Conservation (phyloP, 805 yeast genomes). For the Metschnikowia amazonensis region DNA sequence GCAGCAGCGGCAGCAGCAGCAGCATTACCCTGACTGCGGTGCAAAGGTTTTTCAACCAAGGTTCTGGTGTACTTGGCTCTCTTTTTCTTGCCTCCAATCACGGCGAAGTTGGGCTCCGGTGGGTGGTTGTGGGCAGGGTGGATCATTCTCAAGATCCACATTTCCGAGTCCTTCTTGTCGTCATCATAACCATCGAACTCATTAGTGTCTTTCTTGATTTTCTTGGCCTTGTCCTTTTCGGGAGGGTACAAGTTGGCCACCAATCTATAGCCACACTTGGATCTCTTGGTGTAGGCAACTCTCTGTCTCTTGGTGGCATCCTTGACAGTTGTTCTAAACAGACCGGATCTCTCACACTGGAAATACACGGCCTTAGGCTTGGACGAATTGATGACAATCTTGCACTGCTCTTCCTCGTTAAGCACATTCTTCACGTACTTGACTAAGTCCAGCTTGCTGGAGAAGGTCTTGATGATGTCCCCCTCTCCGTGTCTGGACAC, state of each 20-base stretch:
- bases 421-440: constrained; percentile 37
- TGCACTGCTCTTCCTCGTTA: constrained; percentile 35
- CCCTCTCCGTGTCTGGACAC: constrained; percentile 21
- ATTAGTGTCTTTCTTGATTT: constrained; percentile 23
- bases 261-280: constrained; percentile 44
- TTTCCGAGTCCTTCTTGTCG: constrained; percentile 28
- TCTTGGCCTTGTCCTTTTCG: constrained; percentile 40
- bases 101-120: constrained; percentile 34
- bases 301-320: constrained; percentile 43
- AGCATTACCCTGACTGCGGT: constrained; percentile 21
- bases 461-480: constrained; percentile 22
- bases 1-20: constrained; percentile 27
- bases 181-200: constrained; percentile 22
- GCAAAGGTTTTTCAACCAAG: constrained; percentile 43
- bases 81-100: constrained; percentile 32
- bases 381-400: constrained; percentile 44
- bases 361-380: constrained; percentile 47
- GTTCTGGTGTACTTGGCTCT: constrained; percentile 38
- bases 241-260: constrained; percentile 39
- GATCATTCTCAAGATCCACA: constrained; percentile 47
- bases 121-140: constrained; percentile 45
- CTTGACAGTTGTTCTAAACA: constrained; percentile 45
- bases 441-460: constrained; percentile 22
- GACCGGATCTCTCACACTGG: constrained; percentile 45
- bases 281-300: constrained; percentile 45